A percentile compares a stretch with the other conserved stretches of the same genome.
Evolutionary conservation across 108 stramenopile genomes (phyloP).

Genomic region (Nitzschia palea): DNA sequence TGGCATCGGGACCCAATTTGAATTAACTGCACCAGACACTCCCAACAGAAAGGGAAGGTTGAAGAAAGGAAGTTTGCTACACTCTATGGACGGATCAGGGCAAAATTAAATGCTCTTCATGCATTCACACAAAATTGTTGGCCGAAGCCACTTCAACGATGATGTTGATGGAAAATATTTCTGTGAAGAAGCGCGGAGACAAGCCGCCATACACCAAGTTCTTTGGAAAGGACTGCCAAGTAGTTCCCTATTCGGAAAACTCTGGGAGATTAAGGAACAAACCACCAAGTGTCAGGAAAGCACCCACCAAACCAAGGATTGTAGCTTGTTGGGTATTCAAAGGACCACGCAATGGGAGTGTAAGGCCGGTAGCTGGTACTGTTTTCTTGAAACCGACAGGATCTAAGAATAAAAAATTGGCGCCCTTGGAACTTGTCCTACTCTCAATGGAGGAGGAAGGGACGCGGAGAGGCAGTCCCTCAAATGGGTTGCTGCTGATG

Average conservation of each 20-base stretch:
- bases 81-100: not conserved
- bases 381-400: not conserved
- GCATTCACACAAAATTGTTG: not conserved
- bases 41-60: constrained; percentile 32
- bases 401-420: not conserved
- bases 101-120: not conserved
- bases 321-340: constrained; percentile 3
- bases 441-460: not conserved
- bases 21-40: constrained; percentile 29
- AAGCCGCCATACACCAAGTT: not conserved
- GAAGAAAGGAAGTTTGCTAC: constrained; percentile 36
- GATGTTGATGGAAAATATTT: not conserved
- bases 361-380: constrained; percentile 4
- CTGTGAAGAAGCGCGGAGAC: not conserved
- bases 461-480: not conserved
- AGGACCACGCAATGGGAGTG: not conserved
- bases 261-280: constrained; percentile 1
- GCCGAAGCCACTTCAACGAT: constrained; percentile 4
- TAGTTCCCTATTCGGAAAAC: constrained; percentile 1
- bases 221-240: not conserved
- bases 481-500: not conserved
- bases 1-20: constrained; percentile 5
- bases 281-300: not conserved
- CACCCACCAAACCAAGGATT: not conserved
- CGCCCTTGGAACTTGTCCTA: not conserved